These are phyloP conservation scores for Erigeron philadelphicus DNA, from an alignment of 140 eudicot species.

Conservation along the genomic window DNA sequence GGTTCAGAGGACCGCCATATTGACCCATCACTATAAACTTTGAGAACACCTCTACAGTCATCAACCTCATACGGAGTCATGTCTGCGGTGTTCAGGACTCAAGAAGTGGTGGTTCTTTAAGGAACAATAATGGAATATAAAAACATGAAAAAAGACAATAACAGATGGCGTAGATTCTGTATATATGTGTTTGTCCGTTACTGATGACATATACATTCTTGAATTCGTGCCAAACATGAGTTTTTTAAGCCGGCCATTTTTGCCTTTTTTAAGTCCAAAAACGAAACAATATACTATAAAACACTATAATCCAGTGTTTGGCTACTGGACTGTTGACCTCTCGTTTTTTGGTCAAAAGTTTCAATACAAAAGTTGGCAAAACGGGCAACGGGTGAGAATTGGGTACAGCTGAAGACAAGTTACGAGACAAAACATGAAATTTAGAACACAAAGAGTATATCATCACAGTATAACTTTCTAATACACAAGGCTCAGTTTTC, in stretches of 20 bases:
- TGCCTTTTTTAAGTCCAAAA: background rate
- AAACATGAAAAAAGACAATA: constrained; percentile 26
- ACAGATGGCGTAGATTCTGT: constrained; percentile 12
- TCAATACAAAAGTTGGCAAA: no score
- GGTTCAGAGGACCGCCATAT: constrained; percentile 58
- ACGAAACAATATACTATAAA: background rate
- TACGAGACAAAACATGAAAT: no score
- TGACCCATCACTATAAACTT: constrained; percentile 64
- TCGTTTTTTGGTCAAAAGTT: background rate
- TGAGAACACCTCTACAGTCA: constrained; percentile 74
- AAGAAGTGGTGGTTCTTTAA: constrained; percentile 16
- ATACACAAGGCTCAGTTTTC: no score
- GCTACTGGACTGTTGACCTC: background rate
- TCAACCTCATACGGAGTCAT: constrained; percentile 46
- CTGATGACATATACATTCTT: constrained; percentile 15
- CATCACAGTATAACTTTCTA: no score
- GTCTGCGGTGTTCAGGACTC: constrained; percentile 1
- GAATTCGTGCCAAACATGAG: constrained; percentile 9
- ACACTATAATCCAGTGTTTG: background rate
- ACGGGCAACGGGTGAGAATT: no score
- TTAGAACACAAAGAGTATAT: no score
- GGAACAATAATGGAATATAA: background rate
- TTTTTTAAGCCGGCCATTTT: constrained; percentile 23
- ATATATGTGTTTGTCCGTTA: constrained; percentile 17
- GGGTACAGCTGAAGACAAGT: no score